These are phyloP conservation scores for Circinella minor DNA, from an alignment of 371 early-diverging fungal species.

Conservation along the genomic window DNA sequence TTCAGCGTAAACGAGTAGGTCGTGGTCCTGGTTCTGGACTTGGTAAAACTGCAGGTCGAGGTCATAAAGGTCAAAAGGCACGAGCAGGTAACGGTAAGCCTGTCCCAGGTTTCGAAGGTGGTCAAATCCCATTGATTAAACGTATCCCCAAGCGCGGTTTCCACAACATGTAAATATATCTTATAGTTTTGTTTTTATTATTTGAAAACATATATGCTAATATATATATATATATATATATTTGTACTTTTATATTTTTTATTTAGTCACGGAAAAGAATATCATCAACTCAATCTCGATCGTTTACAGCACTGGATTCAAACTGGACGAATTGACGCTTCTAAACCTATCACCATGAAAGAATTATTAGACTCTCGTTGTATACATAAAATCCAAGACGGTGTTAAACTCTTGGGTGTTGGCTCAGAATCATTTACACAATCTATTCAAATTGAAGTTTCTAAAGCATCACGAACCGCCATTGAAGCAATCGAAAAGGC, in stretches of 20 bases:
- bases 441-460: slow-evolving; percentile 83
- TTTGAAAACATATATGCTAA: not conserved
- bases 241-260: slow-evolving; percentile 4
- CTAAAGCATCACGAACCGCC: slow-evolving; percentile 82
- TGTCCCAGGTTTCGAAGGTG: slow-evolving; percentile 91
- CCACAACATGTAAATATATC: slow-evolving; percentile 66
- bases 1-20: slow-evolving; percentile 75
- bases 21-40: slow-evolving; percentile 87
- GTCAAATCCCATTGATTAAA: slow-evolving; percentile 86
- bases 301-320: slow-evolving; percentile 92
- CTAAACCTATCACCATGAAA: slow-evolving; percentile 84
- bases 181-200: not conserved
- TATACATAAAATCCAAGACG: slow-evolving; percentile 83
- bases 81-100: slow-evolving; percentile 82
- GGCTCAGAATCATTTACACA: slow-evolving; percentile 71
- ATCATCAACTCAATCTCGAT: slow-evolving; percentile 84
- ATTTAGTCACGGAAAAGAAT: slow-evolving; percentile 65
- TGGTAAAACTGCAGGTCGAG: slow-evolving; percentile 91
- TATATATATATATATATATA: not conserved
- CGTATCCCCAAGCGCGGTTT: slow-evolving; percentile 93
- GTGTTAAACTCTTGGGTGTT: slow-evolving; percentile 85
- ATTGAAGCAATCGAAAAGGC: slow-evolving; percentile 82
- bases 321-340: slow-evolving; percentile 82
- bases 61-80: slow-evolving; percentile 93
- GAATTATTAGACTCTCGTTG: slow-evolving; percentile 77